Percentiles rank a stretch among this genome's conserved stretches.
Evolutionary conservation across 2,329 filamentous ascomycete genomes (phyloP).

Genomic region (Cordyceps militaris): DNA sequence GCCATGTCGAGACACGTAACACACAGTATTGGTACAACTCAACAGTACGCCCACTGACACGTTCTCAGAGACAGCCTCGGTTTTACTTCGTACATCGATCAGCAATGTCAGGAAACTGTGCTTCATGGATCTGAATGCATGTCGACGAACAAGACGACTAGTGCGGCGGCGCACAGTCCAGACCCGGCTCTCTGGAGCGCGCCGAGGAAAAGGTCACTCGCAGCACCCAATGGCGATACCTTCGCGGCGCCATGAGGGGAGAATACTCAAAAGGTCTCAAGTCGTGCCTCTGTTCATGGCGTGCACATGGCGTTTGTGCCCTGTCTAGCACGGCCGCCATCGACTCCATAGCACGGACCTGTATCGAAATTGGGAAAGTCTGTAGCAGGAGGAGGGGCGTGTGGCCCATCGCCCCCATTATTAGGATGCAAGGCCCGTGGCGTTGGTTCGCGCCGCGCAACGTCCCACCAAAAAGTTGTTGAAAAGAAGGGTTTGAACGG

Average conservation of each 20-base stretch:
- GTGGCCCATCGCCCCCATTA: background rate
- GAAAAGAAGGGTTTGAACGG: background rate
- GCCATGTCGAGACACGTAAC: background rate
- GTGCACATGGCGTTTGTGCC: slow-evolving; percentile 6
- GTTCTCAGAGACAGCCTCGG: background rate
- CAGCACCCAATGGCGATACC: background rate
- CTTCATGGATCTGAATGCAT: background rate
- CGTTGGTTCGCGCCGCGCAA: background rate
- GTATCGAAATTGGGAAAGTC: slow-evolving; percentile 10
- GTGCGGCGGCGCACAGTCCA: background rate
- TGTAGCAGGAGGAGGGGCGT: background rate
- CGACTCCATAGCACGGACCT: slow-evolving; percentile 8
- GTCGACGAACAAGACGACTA: background rate
- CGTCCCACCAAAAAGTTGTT: background rate
- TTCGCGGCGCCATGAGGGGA: background rate
- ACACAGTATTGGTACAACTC: background rate
- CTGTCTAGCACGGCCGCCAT: background rate
- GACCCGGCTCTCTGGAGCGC: background rate
- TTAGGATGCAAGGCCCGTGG: background rate
- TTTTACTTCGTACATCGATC: background rate
- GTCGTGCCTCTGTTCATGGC: background rate
- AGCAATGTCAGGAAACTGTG: background rate
- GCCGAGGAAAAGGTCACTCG: background rate
- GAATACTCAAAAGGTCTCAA: background rate
- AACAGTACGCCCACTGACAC: background rate